phyloP scores from a whole-genome alignment of 2,329 filamentous ascomycete species.

The Akanthomyces uredinophilus region DNA sequence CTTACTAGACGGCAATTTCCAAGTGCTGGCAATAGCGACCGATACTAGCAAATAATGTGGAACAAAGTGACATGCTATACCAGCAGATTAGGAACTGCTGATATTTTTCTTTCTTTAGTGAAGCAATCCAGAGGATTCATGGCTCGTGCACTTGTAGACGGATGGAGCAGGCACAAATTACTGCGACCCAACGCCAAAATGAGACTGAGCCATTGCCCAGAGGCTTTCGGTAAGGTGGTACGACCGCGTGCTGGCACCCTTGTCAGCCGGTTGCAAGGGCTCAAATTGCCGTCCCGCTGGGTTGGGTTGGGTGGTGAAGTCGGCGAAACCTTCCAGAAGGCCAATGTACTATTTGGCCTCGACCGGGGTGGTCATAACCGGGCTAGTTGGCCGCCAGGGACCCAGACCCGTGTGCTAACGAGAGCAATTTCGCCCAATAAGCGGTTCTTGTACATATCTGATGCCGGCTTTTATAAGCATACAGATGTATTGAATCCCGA shows the following conservation, averaged over 20 bases:
- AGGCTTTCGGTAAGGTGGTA: not conserved
- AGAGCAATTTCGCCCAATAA: not conserved
- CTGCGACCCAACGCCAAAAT: not conserved
- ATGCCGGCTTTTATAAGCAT: not conserved
- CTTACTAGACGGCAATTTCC: not conserved
- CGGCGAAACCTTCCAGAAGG: conserved; percentile 20
- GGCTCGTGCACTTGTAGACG: not conserved
- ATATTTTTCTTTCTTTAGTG: not conserved
- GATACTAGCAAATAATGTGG: not conserved
- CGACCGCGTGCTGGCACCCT: not conserved
- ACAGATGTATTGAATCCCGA: not conserved
- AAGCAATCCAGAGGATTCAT: not conserved
- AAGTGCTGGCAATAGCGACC: not conserved
- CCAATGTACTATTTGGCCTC: conserved; percentile 13
- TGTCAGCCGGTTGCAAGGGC: conserved; percentile 5
- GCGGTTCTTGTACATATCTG: not conserved
- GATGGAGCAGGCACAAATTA: conserved; percentile 8
- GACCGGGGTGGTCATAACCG: conserved; percentile 12
- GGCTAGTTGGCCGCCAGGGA: not conserved
- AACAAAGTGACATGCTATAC: not conserved
- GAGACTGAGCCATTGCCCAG: not conserved
- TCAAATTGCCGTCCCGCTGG: conserved; percentile 15
- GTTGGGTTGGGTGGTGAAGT: conserved; percentile 5
- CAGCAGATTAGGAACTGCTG: not conserved
- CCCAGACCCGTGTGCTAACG: not conserved